Percentiles rank a stretch among this genome's conserved stretches.
Conservation (phyloP, 139 green algal genomes). For the Zygnema cylindricum region DNA sequence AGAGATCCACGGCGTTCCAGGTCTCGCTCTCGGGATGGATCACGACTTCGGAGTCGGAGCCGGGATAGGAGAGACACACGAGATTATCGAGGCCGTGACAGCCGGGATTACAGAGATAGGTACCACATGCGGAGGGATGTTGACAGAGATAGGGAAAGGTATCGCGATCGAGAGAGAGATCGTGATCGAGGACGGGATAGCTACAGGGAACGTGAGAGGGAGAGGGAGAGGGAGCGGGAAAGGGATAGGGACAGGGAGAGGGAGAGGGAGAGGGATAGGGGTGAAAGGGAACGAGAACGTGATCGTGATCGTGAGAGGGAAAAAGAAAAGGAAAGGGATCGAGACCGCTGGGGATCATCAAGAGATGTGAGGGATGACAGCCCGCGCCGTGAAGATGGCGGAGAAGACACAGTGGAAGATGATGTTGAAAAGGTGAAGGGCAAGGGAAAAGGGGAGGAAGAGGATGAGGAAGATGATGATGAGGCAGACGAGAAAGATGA, state of each 20-base stretch:
- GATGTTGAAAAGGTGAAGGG: conserved; percentile 24
- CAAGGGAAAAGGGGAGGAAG: conserved; percentile 10
- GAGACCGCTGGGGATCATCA: neutral
- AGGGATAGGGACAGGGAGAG: conserved; percentile 42
- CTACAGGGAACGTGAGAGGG: conserved; percentile 32
- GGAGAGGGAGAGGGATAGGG: conserved; percentile 48
- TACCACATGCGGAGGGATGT: neutral
- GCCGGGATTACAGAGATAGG: conserved; percentile 40
- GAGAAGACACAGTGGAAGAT: conserved; percentile 17
- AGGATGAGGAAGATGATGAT: conserved; percentile 35
- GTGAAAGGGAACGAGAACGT: conserved; percentile 23
- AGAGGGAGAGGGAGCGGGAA: neutral
- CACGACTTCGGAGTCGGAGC: conserved; percentile 29
- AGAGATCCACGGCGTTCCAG: neutral
- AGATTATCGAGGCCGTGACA: conserved; percentile 1
- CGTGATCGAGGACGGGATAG: conserved; percentile 35
- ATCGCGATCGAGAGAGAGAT: conserved; percentile 50
- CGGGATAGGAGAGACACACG: conserved; percentile 25
- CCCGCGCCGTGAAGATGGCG: neutral
- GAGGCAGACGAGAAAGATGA: neutral
- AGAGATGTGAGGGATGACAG: neutral
- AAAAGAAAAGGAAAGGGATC: conserved; percentile 6
- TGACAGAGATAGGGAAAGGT: conserved; percentile 48
- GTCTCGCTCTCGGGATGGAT: conserved; percentile 29
- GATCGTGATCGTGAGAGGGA: conserved; percentile 30